phyloP scores from a whole-genome alignment of 1,139 yeast species.

The Kodamaea suecica region DNA sequence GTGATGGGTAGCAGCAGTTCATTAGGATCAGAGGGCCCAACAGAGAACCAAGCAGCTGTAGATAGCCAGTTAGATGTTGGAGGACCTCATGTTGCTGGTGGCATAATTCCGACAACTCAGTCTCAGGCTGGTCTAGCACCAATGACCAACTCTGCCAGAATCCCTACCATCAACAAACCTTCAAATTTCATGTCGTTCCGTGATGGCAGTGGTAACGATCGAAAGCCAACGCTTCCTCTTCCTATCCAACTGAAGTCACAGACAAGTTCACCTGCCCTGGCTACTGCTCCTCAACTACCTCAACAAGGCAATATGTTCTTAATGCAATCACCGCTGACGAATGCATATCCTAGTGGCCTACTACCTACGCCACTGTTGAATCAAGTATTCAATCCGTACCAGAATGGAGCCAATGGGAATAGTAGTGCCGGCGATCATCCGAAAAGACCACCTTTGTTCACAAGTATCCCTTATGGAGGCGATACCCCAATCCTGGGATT shows the following conservation, averaged over 20 bases:
- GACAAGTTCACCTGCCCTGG: constrained; percentile 44
- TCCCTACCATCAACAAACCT: constrained; percentile 18
- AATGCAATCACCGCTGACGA: constrained; percentile 28
- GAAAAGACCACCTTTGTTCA: constrained; percentile 13
- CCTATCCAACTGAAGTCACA: constrained; percentile 42
- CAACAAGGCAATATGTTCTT: constrained; percentile 19
- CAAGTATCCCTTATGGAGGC: constrained; percentile 20
- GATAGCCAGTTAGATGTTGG: too few species aligned
- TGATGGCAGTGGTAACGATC: constrained; percentile 29
- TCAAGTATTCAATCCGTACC: constrained; percentile 27
- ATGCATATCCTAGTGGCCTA: constrained; percentile 20
- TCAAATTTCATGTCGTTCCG: constrained; percentile 32
- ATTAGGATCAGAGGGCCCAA: constrained; percentile 4
- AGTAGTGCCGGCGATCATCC: constrained; percentile 8
- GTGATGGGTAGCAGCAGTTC: constrained; percentile 2
- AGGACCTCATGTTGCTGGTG: too few species aligned
- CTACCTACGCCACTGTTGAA: constrained; percentile 39
- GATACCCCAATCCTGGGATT: constrained; percentile 51
- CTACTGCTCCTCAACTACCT: constrained; percentile 41
- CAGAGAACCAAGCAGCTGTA: neutral
- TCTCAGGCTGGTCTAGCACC: neutral
- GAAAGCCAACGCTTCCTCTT: constrained; percentile 39
- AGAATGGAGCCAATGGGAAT: constrained; percentile 8
- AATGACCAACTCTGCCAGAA: constrained; percentile 1
- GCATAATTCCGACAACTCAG: neutral